Evolutionary conservation across 2,329 filamentous ascomycete genomes (phyloP), one percentile per base, ranked within the genome.

Genomic region (Didymellaceae sp.): DNA sequence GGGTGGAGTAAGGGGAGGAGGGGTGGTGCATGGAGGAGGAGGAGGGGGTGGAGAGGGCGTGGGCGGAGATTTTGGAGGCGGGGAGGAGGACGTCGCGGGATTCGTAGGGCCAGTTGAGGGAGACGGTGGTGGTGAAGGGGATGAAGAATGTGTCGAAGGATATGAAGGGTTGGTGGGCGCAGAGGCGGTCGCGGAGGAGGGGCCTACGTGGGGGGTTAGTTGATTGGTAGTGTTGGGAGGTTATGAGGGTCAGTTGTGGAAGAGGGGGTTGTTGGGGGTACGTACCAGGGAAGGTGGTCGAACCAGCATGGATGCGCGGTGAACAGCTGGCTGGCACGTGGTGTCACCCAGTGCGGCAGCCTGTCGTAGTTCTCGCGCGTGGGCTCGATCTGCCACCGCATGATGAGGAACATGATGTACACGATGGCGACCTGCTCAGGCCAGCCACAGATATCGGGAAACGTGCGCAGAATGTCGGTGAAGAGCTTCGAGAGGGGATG

Each of bases 401-500:
- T 90, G 57, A 91, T 69, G 24, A 92, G 80, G 73, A 95, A 96
- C 89, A 96, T 95, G 66, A 88, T 78, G 70, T 92, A 95, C 6
- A 96, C 80, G 6, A 90, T 85, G 7, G 88, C 91, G 0, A 95
- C 85, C 63, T 89, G 87, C 73, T 96, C 91, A 0, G 91, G 91
- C 0, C 95, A 80, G n/a, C 80, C 81, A 4, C 82, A 83, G 22
- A 96, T 85, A 61, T 89, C 86, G 0, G 91, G 90, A 62, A 96
- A 95, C n/a, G 88, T 90, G 57, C 83, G 80, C 9, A 96, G 78
- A 51, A 96, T 91, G 70, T 95, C 90, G 32, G 89, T 92, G 67
- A 95, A 90, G 11, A 96, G 83, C 59, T 90, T 90, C 6, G 90
- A 93, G 1, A 96, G 78, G 1, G 90, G 90, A 64, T 96, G 90